Percentiles rank a stretch among this genome's conserved stretches.
Evolutionary conservation across 2,329 filamentous ascomycete species (phyloP).

Genomic region (Phialophora tarda): DNA sequence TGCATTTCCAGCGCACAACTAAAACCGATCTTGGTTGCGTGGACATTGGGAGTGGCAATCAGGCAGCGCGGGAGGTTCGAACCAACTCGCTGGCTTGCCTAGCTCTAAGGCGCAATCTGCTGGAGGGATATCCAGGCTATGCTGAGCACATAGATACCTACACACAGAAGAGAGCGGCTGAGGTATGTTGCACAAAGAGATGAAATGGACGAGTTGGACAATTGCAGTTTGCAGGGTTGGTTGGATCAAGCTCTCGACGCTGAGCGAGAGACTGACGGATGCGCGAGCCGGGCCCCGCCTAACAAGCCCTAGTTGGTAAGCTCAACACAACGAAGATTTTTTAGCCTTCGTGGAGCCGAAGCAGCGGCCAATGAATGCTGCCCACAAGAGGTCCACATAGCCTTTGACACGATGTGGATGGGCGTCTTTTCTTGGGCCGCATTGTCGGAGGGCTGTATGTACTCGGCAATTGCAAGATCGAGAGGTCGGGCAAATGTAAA

Average conservation of each 20-base stretch:
- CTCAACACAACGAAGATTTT: background rate
- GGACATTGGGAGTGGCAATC: background rate
- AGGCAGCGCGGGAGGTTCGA: too few relatives aligned
- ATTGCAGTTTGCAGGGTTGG: background rate
- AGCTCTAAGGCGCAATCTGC: background rate
- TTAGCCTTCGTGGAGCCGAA: background rate
- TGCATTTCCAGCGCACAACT: background rate
- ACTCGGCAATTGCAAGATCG: background rate
- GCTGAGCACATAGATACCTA: background rate
- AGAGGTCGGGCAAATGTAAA: background rate
- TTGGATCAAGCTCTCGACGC: background rate
- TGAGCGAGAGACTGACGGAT: background rate
- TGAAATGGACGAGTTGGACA: background rate
- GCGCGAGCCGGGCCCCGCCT: background rate
- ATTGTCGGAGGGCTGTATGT: background rate
- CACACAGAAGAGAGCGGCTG: background rate
- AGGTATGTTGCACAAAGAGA: background rate
- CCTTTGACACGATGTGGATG: background rate
- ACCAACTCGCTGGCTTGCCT: background rate
- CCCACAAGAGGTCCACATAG: background rate
- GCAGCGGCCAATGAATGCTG: background rate
- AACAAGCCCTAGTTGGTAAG: background rate
- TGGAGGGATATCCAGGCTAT: background rate
- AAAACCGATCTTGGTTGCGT: background rate
- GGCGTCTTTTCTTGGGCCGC: background rate